These are phyloP conservation scores for Liquidambar formosana DNA, from an alignment of 164 flowering plant genomes.

Conservation along the genomic window DNA sequence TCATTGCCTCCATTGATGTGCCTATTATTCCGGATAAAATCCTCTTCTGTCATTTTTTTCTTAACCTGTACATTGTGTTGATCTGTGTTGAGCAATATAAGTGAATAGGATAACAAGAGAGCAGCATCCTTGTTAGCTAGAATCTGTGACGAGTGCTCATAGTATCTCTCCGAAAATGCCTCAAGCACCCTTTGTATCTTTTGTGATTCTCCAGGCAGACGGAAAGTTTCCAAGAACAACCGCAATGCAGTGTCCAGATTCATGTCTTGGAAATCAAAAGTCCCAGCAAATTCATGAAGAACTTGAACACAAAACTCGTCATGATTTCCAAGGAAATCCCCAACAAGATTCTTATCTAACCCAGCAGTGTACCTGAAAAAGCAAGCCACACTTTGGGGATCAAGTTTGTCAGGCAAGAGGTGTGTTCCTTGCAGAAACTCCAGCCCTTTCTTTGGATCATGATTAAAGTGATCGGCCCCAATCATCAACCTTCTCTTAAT, in stretches of 20 bases:
- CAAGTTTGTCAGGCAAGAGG: constrained; percentile 30
- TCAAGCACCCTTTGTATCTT: constrained; percentile 30
- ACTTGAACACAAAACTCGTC: constrained; percentile 30
- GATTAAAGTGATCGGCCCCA: constrained; percentile 29
- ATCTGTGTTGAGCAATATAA: constrained; percentile 30
- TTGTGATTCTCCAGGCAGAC: constrained; percentile 28
- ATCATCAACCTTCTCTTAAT: constrained; percentile 26
- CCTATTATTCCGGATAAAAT: constrained; percentile 21
- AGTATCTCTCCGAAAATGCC: constrained; percentile 31
- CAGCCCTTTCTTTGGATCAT: constrained; percentile 28
- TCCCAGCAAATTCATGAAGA: constrained; percentile 28
- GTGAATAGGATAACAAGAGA: constrained; percentile 22
- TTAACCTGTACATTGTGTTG: constrained; percentile 29
- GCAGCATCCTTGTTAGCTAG: constrained; percentile 30
- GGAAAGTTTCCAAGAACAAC: constrained; percentile 24
- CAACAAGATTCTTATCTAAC: constrained; percentile 29
- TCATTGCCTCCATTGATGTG: constrained; percentile 27
- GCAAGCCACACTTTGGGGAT: constrained; percentile 32
- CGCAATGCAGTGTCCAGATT: constrained; percentile 25
- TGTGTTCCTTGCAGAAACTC: constrained; percentile 29
- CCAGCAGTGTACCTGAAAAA: constrained; percentile 28
- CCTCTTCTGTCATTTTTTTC: constrained; percentile 26
- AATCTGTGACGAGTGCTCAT: constrained; percentile 24
- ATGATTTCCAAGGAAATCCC: constrained; percentile 28
- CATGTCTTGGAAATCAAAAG: constrained; percentile 30